Percentiles rank a stretch among this genome's conserved stretches.
Conservation (phyloP, 2,329 filamentous ascomycete species). For the Fusarium piperis region DNA sequence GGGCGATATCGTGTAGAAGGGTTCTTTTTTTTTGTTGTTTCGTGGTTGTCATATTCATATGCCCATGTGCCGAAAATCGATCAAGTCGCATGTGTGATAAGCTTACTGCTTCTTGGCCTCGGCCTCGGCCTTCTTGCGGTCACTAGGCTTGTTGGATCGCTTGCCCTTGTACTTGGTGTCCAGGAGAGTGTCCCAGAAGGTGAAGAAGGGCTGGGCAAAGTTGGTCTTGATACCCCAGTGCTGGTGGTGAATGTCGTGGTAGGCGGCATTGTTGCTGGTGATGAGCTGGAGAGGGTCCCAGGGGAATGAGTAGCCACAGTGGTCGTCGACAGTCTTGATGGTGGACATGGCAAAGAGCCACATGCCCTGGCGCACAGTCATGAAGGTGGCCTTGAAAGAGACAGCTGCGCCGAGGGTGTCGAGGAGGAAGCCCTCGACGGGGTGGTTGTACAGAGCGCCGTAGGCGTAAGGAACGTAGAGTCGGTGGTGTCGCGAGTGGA, state of each 20-base stretch:
- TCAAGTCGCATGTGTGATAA: conserved; percentile 33
- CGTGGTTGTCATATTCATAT: conserved; percentile 26
- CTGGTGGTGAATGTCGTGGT: conserved; percentile 98
- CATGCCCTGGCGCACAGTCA: conserved; percentile 89
- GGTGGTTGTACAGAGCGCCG: conserved; percentile 96
- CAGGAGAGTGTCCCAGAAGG: conserved; percentile 88
- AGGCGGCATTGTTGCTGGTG: conserved; percentile 93
- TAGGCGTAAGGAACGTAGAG: conserved; percentile 98
- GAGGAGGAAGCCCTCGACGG: conserved; percentile 90
- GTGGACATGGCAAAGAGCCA: conserved; percentile 89
- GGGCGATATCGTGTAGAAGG: conserved; percentile 20
- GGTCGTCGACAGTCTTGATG: conserved; percentile 97
- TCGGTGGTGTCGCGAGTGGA: conserved; percentile 95
- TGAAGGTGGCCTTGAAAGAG: conserved; percentile 80
- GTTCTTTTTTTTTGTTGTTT: conserved; percentile 24
- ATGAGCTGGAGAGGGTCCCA: conserved; percentile 94
- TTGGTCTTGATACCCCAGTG: conserved; percentile 99
- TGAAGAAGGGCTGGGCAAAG: conserved; percentile 92
- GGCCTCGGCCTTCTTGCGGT: conserved; percentile 41
- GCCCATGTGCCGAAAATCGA: conserved; percentile 34
- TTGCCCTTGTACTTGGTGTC: conserved; percentile 85
- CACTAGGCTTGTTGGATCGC: conserved; percentile 52
- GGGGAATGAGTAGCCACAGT: conserved; percentile 95
- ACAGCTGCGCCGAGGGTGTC: conserved; percentile 90
- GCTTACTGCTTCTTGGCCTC: conserved; percentile 27